Evolutionary conservation across 441 rosid genomes (phyloP), one percentile per base, ranked within the genome.

Genomic region (Theobroma grandiflorum): DNA sequence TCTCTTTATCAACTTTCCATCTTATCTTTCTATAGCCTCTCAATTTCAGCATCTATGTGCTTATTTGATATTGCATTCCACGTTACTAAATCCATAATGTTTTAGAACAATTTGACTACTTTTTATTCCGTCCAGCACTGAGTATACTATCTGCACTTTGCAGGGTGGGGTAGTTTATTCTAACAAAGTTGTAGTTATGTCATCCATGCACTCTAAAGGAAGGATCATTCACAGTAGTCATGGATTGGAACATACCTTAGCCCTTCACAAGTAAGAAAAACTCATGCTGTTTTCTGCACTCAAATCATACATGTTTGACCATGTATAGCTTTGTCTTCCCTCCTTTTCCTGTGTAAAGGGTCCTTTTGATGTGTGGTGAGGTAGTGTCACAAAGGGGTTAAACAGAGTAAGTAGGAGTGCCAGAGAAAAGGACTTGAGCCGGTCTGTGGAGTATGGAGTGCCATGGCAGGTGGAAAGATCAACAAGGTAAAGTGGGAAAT

Each of bases 121-220:
- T 40, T 63, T 71, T 79, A 10, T 37, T 47, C 49, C 37, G 18
- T 75, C 58, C 74, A 74, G 73, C 65, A 53, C 61, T 85, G 65
- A 78, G 45, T 37, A 64, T 31, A 47, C 33, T 67, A 55, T 75
- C 76, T 74, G 43, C 38, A 15, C 65, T 79, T 80, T 83, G 68
- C 90, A 94, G 98, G 98, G 98, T 75, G 97, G 96, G 73, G 42
- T 94, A 66, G 92, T 94, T 82, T 93, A 91, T 90, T 91, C 98
- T 0, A 94, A 94, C 85, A 90, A 90, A 86, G 95, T 93, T 81
- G 79, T 88, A 63, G 81, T 90, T 50, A 77, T 94, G 85, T 81
- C 95, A 63, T 85, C 94, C 15, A 73, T 86, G 72, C 81, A 86
- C 85, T 84, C 94, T n/a, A 90, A 90, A 86, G 86, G 86, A 75